Base-by-base conservation (phyloP, 352 stramenopile genomes). In the Phytophthora macrochlamydospora region DNA sequence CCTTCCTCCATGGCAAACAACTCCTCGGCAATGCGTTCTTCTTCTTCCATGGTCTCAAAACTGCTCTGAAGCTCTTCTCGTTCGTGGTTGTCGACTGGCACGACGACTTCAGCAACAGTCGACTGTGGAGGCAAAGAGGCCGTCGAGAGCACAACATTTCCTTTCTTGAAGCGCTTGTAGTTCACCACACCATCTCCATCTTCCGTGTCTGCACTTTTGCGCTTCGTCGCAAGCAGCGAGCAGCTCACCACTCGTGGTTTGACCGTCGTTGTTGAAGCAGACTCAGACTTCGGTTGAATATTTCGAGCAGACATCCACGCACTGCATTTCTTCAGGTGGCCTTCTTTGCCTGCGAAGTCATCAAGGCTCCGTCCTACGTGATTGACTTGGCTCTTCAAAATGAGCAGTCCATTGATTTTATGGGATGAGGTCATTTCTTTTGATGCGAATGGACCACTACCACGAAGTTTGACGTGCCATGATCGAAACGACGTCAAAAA, bases 111-210 rank as follows among this genome's bases (percentile, higher is more conserved):
- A 40, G 9, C 35, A 40, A 94, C 71, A 18, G 76, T 90, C 48
- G 79, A 69, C 35, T 80, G 56, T 0, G 85, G 86, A 45, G 88
- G 82, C 14, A 91, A 54, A 11, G 83, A 87, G 1, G 73, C 65
- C 35, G 24, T 75, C 4, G 79, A 83, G 2, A 81, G 7, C 73
- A 24, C 18, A 24, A 24, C 73, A 32, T 91, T 92, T 18, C 85
- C 81, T 59, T 96, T 96, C 45, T 85, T 90, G 64, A 96, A 96
- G 7, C 83, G 83, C 73, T 96, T 96, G 62, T 89, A 94, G 42
- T 96, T 94, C 43, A 73, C 56, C 12, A 76, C 54, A 9, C 62
- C 50, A n/a, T 62, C 46, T 37, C 33, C 50, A 24, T 24, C 18
- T 24, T 33, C 38, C 46, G 14, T n/a, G 56, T 43, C 35, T 45